These are phyloP conservation scores for Cladosporium sphaerospermum DNA, from an alignment of 2,329 filamentous ascomycete genomes.

Conservation along the genomic window DNA sequence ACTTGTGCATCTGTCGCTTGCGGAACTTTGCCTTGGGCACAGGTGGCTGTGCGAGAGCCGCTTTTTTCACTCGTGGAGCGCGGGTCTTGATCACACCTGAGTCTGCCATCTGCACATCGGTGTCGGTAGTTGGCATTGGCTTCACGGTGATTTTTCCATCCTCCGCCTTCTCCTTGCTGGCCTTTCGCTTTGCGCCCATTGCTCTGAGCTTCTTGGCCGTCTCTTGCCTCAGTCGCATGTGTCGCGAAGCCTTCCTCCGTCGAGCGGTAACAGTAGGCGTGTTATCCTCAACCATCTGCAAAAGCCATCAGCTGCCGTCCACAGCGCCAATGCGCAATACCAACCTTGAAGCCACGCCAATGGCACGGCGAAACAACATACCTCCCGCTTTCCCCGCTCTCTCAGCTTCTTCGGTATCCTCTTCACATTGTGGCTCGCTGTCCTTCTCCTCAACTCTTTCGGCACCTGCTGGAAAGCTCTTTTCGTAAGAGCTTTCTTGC, in stretches of 20 bases:
- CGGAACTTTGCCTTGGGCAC: slow-evolving; percentile 65
- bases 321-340: slow-evolving; percentile 7
- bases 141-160: slow-evolving; percentile 20
- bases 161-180: slow-evolving; percentile 32
- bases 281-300: slow-evolving; percentile 81
- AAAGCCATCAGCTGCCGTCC: slow-evolving; percentile 15
- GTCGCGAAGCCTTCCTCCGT: slow-evolving; percentile 52
- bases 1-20: slow-evolving; percentile 81
- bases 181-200: slow-evolving; percentile 48
- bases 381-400: slow-evolving; percentile 58
- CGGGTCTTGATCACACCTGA: slow-evolving; percentile 29
- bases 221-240: slow-evolving; percentile 61
- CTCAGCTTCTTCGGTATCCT: slow-evolving; percentile 74
- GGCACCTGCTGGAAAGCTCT: slow-evolving; percentile 90
- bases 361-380: slow-evolving; percentile 13
- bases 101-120: slow-evolving; percentile 11
- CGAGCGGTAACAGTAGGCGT: slow-evolving; percentile 70
- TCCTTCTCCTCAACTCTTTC: slow-evolving; percentile 73
- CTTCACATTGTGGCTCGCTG: slow-evolving; percentile 92
- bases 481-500: slow-evolving; percentile 57
- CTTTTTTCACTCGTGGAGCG: slow-evolving; percentile 63
- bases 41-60: slow-evolving; percentile 59
- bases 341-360: slow-evolving; percentile 14
- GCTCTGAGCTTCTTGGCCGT: slow-evolving; percentile 65
- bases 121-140: not conserved